A percentile compares a stretch with the other conserved stretches of the same genome.
These are phyloP conservation scores for Rhizopogon vinicolor DNA, from an alignment of 768 basidiomycete species.

Conservation along the genomic window DNA sequence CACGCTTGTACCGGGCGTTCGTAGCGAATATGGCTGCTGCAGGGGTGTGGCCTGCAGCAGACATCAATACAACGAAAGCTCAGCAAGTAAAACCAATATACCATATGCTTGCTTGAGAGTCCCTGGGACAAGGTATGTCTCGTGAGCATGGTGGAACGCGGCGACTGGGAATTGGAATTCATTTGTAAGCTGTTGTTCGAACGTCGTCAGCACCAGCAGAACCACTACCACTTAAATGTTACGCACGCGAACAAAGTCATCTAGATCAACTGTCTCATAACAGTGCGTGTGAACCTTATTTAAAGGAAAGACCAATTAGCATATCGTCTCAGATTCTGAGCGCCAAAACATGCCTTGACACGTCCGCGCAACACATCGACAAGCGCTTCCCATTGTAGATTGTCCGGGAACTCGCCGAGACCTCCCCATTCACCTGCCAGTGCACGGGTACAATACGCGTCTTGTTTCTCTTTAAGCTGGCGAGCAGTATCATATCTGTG, in stretches of 20 bases:
- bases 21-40: slow-evolving; percentile 80
- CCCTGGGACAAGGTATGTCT: slow-evolving; percentile 86
- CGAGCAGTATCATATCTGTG: slow-evolving; percentile 48
- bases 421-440: slow-evolving; percentile 33
- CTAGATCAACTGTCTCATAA: slow-evolving; percentile 61
- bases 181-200: slow-evolving; percentile 61
- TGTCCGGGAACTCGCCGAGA: slow-evolving; percentile 61
- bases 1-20: slow-evolving; percentile 61
- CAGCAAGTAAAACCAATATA: slow-evolving; percentile 5
- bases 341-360: slow-evolving; percentile 50
- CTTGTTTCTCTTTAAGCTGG: slow-evolving; percentile 49
- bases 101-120: slow-evolving; percentile 69
- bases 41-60: slow-evolving; percentile 45
- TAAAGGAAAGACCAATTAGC: not conserved
- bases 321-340: not conserved
- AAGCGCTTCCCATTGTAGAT: slow-evolving; percentile 68
- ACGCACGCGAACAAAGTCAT: slow-evolving; percentile 61
- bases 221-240: not conserved
- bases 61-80: not conserved
- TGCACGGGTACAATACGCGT: slow-evolving; percentile 46
- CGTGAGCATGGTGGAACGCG: slow-evolving; percentile 85
- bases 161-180: slow-evolving; percentile 85
- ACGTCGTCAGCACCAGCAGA: not conserved
- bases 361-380: slow-evolving; percentile 83
- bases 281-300: slow-evolving; percentile 34